These are phyloP conservation scores for Royoungia palumana DNA, from an alignment of 768 basidiomycete genomes.

Conservation along the genomic window DNA sequence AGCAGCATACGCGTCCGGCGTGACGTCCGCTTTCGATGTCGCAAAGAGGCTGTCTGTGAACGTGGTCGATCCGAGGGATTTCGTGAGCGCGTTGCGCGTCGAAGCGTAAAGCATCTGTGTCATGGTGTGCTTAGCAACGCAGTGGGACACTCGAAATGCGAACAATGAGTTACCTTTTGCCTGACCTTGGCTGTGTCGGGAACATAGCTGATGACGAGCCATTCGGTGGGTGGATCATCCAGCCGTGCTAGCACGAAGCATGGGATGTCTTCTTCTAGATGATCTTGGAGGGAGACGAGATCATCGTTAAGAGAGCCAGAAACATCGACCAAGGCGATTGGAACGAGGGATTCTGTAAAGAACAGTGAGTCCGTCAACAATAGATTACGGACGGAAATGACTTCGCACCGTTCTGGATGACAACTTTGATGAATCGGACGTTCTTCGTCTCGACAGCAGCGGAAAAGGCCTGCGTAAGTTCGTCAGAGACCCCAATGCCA, in stretches of 20 bases:
- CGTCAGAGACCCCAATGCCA: constrained; percentile 62
- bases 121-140: not conserved
- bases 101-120: constrained; percentile 86
- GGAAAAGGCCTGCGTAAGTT: constrained; percentile 58
- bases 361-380: constrained; percentile 20
- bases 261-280: constrained; percentile 59
- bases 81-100: constrained; percentile 64
- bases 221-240: constrained; percentile 58
- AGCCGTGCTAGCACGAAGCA: constrained; percentile 73
- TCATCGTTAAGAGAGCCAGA: constrained; percentile 59
- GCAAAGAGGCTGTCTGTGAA: constrained; percentile 80
- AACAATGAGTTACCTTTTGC: constrained; percentile 56
- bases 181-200: constrained; percentile 79
- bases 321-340: constrained; percentile 48
- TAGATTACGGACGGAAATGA: not conserved
- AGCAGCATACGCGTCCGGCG: constrained; percentile 64
- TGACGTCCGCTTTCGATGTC: constrained; percentile 65
- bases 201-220: constrained; percentile 77
- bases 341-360: constrained; percentile 62
- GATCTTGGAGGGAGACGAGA: constrained; percentile 50
- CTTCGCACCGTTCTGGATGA: constrained; percentile 67
- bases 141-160: not conserved
- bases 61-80: constrained; percentile 66
- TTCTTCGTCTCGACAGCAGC: constrained; percentile 47
- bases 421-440: constrained; percentile 73